Evolutionary conservation across 225 moss, liverwort and hornwort genomes (phyloP).

Genomic region (Sphagnum contortum): DNA sequence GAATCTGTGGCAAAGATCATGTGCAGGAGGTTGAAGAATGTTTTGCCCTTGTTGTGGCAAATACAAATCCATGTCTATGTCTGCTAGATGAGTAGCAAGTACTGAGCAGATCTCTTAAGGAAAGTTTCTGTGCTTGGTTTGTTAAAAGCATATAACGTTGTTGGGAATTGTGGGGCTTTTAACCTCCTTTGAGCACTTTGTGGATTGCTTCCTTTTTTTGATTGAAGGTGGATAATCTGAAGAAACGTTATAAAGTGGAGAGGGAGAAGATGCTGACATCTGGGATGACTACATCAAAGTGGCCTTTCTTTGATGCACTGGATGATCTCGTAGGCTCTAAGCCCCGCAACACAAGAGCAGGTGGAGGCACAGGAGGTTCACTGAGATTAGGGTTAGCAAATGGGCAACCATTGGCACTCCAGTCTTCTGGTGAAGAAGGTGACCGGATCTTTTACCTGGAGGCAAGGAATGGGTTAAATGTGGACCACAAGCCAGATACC

Average conservation of each 20-base stretch:
- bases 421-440: constrained; percentile 35
- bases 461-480: constrained; percentile 12
- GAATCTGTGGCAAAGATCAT: no score
- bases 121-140: no score
- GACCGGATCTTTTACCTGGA: constrained; percentile 30
- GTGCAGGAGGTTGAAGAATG: no score
- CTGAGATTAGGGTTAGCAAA: constrained; percentile 20
- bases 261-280: constrained; percentile 37
- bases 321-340: constrained; percentile 40
- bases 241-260: constrained; percentile 47
- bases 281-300: constrained; percentile 29
- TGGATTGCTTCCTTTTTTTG: background rate
- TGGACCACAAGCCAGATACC: constrained; percentile 37
- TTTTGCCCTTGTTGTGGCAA: no score
- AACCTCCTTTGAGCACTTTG: no score
- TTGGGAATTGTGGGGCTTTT: no score
- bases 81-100: no score
- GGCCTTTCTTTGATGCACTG: constrained; percentile 44
- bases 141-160: no score
- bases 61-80: no score
- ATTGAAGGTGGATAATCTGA: constrained; percentile 34
- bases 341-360: constrained; percentile 22
- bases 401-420: constrained; percentile 22
- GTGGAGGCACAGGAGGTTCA: constrained; percentile 2
- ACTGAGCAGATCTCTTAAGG: background rate